These are phyloP conservation scores for Lepiota subincarnata DNA, from an alignment of 768 basidiomycete genomes.

Conservation along the genomic window DNA sequence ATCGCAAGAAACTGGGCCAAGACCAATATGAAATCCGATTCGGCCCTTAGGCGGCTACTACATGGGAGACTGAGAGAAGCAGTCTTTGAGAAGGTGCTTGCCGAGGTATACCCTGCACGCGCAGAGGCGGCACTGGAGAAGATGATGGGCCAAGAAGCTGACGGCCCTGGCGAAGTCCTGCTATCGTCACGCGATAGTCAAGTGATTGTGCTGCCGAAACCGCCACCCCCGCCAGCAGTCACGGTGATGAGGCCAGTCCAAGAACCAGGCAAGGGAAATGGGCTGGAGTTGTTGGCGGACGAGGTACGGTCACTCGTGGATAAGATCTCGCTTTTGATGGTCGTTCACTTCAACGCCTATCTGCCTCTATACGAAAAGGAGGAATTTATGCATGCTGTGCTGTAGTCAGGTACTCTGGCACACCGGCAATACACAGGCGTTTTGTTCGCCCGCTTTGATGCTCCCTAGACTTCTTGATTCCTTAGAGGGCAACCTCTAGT, in stretches of 20 bases:
- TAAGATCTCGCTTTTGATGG: conserved; percentile 66
- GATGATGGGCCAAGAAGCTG: conserved; percentile 12
- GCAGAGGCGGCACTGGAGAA: conserved; percentile 14
- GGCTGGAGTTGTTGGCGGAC: conserved; percentile 67
- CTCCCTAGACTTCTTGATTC: background rate
- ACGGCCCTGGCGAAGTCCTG: conserved; percentile 7
- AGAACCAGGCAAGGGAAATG: conserved; percentile 37
- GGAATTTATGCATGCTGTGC: conserved; percentile 34
- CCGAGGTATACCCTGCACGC: conserved; percentile 45
- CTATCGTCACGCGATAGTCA: conserved; percentile 11
- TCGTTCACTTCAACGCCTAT: conserved; percentile 74
- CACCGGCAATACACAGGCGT: background rate
- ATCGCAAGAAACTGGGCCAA: conserved; percentile 73
- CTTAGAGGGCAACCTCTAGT: background rate
- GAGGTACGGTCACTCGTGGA: conserved; percentile 69
- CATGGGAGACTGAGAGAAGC: conserved; percentile 59
- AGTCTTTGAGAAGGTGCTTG: conserved; percentile 58
- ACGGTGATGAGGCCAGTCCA: conserved; percentile 14
- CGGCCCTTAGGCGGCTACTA: conserved; percentile 56
- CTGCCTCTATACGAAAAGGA: conserved; percentile 72
- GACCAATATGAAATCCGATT: conserved; percentile 56
- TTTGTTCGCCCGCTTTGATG: background rate
- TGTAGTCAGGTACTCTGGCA: conserved; percentile 5
- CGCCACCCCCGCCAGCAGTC: background rate
- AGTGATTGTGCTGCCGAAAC: conserved; percentile 4